phyloP scores from a whole-genome alignment of 192 early-diverging fungal genomes.

The Kickxella alabastrina region DNA sequence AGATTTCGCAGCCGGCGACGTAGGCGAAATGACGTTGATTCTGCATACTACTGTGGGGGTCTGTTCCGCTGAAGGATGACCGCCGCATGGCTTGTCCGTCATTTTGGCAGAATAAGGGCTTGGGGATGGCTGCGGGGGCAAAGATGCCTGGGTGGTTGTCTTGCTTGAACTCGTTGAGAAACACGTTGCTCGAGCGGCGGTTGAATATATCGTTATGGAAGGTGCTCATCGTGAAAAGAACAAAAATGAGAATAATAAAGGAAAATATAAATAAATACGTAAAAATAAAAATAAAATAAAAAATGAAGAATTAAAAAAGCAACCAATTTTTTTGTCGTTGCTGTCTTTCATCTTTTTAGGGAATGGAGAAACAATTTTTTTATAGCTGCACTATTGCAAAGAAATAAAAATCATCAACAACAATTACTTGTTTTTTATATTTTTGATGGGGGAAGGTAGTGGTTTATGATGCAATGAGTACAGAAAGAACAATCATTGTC shows the following conservation, averaged over 20 bases:
- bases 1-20: constrained; percentile 38
- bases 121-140: constrained; percentile 36
- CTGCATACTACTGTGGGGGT: no score
- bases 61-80: constrained; percentile 8
- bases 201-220: constrained; percentile 43
- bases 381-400: no score
- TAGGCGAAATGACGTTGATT: constrained; percentile 41
- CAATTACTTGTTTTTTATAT: no score
- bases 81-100: constrained; percentile 8
- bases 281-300: neutral
- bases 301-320: neutral
- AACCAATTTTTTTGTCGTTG: neutral
- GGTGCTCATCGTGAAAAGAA: constrained; percentile 22
- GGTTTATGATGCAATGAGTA: no score
- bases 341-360: neutral
- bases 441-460: no score
- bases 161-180: constrained; percentile 25
- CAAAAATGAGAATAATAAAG: no score
- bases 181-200: constrained; percentile 16
- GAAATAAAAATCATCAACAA: neutral
- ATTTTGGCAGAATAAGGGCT: constrained; percentile 27
- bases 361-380: no score
- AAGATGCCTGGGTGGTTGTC: constrained; percentile 34
- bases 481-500: no score
- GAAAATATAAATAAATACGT: constrained; percentile 4